phyloP scores from a whole-genome alignment of 2,329 filamentous ascomycete species.

The Colletotrichum sp. region DNA sequence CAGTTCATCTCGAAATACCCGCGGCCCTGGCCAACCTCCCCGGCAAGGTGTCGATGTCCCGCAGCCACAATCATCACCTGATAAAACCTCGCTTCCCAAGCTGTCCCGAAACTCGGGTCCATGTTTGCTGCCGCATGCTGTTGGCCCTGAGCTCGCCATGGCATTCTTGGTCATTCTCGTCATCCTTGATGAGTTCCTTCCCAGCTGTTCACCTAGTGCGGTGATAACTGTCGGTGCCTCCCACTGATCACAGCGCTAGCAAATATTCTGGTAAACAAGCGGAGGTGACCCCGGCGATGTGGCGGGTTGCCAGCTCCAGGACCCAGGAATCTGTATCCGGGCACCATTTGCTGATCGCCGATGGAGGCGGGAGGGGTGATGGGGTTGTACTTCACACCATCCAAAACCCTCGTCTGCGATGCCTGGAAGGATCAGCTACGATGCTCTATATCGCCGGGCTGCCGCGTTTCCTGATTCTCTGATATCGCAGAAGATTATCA shows the following conservation, averaged over 20 bases:
- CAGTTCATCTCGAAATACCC: neutral
- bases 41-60: neutral
- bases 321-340: slow-evolving; percentile 5
- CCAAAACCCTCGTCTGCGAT: neutral
- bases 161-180: neutral
- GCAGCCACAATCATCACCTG: neutral
- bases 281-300: neutral
- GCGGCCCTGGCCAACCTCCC: neutral
- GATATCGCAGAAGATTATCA: neutral
- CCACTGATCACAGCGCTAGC: slow-evolving; percentile 19
- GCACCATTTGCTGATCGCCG: slow-evolving; percentile 9
- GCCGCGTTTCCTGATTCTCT: neutral
- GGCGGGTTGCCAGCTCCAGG: slow-evolving; percentile 3
- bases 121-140: neutral
- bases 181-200: neutral
- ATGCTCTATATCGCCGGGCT: neutral
- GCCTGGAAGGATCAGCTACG: neutral
- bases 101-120: neutral
- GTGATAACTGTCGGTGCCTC: slow-evolving; percentile 10
- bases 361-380: neutral
- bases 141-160: neutral
- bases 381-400: neutral
- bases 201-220: slow-evolving; percentile 3
- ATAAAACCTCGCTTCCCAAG: neutral
- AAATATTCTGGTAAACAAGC: neutral